A percentile compares a stretch with the other conserved stretches of the same genome.
Conservation (phyloP, 768 basidiomycete genomes). For the Termitomyces sp. region DNA sequence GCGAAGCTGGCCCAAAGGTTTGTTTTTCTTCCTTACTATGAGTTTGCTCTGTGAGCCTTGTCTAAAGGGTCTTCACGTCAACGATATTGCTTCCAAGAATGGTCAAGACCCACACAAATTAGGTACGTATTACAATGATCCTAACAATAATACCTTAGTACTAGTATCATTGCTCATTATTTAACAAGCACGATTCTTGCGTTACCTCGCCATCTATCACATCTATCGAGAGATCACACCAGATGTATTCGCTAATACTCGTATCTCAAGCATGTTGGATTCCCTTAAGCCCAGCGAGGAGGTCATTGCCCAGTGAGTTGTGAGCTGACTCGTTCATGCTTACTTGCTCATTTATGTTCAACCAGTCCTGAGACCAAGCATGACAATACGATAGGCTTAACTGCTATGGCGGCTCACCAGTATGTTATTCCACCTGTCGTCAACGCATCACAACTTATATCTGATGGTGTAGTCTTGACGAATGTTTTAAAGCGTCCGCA, state of each 20-base stretch:
- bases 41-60: no score
- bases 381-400: constrained; percentile 18
- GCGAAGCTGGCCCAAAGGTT: constrained; percentile 24
- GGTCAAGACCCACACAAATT: constrained; percentile 25
- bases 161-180: no score
- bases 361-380: constrained; percentile 2
- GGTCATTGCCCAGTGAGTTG: background rate
- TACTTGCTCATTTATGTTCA: background rate
- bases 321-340: background rate
- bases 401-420: constrained; percentile 21
- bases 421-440: constrained; percentile 8
- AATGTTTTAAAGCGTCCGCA: constrained; percentile 24
- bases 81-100: constrained; percentile 24
- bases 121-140: no score
- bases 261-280: constrained; percentile 27
- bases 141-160: no score
- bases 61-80: constrained; percentile 25
- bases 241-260: constrained; percentile 30
- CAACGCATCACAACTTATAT: no score
- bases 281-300: constrained; percentile 7
- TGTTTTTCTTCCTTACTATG: background rate
- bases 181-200: constrained; percentile 4
- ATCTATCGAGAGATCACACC: constrained; percentile 23
- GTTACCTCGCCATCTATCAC: constrained; percentile 9
- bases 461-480: constrained; percentile 23